Evolutionary conservation across 2,329 filamentous ascomycete genomes (phyloP).

Genomic region (Purpureocillium lavendulum): DNA sequence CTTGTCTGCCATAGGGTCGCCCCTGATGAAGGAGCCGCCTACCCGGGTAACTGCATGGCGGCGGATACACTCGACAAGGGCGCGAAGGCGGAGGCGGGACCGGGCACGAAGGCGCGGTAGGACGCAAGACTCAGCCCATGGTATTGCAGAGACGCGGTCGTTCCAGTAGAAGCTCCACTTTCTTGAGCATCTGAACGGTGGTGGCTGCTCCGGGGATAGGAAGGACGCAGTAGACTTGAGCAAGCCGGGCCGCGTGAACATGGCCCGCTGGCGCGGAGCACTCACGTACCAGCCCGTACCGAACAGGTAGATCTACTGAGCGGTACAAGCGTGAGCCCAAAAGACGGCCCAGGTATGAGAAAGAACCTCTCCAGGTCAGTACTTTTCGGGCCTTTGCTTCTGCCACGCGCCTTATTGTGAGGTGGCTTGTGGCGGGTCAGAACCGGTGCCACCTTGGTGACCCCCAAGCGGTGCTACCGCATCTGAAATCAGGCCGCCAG

Average conservation of each 20-base stretch:
- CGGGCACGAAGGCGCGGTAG: neutral
- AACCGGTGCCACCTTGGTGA: neutral
- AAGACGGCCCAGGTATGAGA: neutral
- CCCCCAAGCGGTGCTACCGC: conserved; percentile 4
- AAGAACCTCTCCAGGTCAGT: neutral
- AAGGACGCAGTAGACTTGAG: too few relatives aligned
- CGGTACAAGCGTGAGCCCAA: neutral
- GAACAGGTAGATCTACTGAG: neutral
- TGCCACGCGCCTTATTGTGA: conserved; percentile 4
- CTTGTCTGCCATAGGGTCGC: conserved; percentile 2
- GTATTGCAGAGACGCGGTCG: too few relatives aligned
- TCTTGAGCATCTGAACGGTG: too few relatives aligned
- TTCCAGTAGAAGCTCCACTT: too few relatives aligned
- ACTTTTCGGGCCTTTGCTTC: conserved; percentile 4
- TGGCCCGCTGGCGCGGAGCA: too few relatives aligned
- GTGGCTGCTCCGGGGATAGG: too few relatives aligned
- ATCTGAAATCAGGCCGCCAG: conserved; percentile 3
- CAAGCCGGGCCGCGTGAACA: too few relatives aligned
- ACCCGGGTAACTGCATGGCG: conserved; percentile 12
- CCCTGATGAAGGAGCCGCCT: conserved; percentile 9
- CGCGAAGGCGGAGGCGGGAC: neutral
- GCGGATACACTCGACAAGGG: conserved; percentile 3
- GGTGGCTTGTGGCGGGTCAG: conserved; percentile 1
- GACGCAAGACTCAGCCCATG: too few relatives aligned
- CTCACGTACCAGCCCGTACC: neutral